These are phyloP conservation scores for Fusarium palustre DNA, from an alignment of 2,329 filamentous ascomycete genomes.

Conservation along the genomic window DNA sequence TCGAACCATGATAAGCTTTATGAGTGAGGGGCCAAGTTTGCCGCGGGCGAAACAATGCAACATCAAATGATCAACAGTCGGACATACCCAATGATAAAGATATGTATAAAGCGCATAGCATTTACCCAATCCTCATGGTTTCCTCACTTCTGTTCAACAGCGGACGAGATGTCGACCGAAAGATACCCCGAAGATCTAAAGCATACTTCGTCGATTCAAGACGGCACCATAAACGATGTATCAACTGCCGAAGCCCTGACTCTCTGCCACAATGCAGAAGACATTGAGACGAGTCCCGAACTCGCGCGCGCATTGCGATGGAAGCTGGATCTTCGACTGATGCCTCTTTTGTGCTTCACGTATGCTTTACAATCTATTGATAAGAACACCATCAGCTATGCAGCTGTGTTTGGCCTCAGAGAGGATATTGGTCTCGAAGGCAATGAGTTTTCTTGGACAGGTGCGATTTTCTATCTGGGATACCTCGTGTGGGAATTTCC, in stretches of 20 bases:
- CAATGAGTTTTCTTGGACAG: constrained; percentile 9
- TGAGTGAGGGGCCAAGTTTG: not conserved
- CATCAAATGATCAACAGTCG: not conserved
- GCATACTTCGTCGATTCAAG: not conserved
- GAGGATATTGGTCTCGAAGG: not conserved
- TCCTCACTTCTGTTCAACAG: not conserved
- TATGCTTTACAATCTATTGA: constrained; percentile 14
- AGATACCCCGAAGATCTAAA: constrained; percentile 5
- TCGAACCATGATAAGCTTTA: not conserved
- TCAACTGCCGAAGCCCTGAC: constrained; percentile 4
- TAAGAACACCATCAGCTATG: constrained; percentile 18
- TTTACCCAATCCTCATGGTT: not conserved
- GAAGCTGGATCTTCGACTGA: constrained; percentile 3
- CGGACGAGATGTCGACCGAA: not conserved
- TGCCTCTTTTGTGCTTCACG: not conserved
- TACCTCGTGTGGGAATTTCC: constrained; percentile 17
- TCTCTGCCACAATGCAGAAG: not conserved
- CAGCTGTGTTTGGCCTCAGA: not conserved
- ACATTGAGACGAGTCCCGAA: not conserved
- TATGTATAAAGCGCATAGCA: not conserved
- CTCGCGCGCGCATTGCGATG: not conserved
- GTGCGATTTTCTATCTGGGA: constrained; percentile 1
- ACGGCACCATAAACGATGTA: constrained; percentile 5
- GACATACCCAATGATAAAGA: not conserved
- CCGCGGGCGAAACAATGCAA: not conserved